Evolutionary conservation across 352 stramenopile genomes (phyloP), one percentile per base, ranked within the genome.

Genomic region (Pythium dissimile): DNA sequence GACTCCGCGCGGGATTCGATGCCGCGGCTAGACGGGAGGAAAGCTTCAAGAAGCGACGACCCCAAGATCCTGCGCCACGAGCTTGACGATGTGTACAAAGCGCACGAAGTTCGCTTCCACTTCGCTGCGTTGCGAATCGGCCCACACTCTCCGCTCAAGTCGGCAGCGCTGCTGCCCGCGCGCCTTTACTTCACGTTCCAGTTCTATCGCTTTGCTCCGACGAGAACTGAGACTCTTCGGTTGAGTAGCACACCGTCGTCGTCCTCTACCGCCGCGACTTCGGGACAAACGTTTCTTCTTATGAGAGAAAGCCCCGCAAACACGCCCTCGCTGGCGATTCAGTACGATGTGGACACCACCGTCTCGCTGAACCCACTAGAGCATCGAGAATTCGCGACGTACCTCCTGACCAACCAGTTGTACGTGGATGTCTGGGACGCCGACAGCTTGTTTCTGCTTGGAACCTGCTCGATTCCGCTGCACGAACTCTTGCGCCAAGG

Each of bases 351-450:
- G 6, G 80, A 94, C 53, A 92, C 82, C 4, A 89, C 80, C 8
- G 37, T 59, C 0, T 71, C 69, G 6, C 62, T 62, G 26, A 78
- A 86, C 59, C 75, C 76, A 6, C 55, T 85, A 9, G 94, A 97
- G 64, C 73, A 85, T 8, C 62, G 67, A 1, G 52, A 69, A 2
- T 98, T 98, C 69, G 77, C 85, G 2, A 70, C 81, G 39, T 98
- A 98, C 56, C 67, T 98, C 34, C 69, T 91, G 21, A 68, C 71
- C 20, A 93, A 90, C 42, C 77, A 71, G 10, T 59, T 98, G 20
- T 88, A 92, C 43, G 83, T 98, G 18, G 90, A 98, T 43, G 84
- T 98, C 2, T 98, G 92, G 92, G 92, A 98, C 48, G 92, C 84
- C 2, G 88, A 98, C 21, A 95, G 81, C 53, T 67, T 97, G 38